Conservation (phyloP, 2,329 filamentous ascomycete species). For the Ploettnerulaceae sp. region DNA sequence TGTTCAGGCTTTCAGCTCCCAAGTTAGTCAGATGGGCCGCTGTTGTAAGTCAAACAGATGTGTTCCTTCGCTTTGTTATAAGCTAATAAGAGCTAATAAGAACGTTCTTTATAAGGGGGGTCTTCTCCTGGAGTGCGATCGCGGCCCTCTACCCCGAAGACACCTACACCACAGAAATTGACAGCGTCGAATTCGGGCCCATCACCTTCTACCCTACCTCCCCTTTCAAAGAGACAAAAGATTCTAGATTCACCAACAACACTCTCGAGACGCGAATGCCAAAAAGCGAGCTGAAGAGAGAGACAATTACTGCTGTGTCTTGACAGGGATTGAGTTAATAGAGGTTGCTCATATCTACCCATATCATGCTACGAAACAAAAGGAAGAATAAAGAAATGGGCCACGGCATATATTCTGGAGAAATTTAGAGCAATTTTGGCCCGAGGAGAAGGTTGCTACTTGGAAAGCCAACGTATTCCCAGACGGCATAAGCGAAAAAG, state of each 20-base stretch:
- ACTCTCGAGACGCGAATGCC: slow-evolving; percentile 6
- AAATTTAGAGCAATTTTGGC: slow-evolving; percentile 13
- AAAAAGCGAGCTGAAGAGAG: slow-evolving; percentile 14
- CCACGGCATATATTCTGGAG: slow-evolving; percentile 8
- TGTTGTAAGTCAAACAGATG: no score
- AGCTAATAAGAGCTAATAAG: no score
- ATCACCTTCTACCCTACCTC: no score
- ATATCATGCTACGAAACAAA: slow-evolving; percentile 8
- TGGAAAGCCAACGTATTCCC: slow-evolving; percentile 16
- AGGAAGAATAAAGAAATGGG: slow-evolving; percentile 4
- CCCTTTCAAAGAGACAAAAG: no score
- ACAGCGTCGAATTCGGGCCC: no score
- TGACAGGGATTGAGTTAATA: slow-evolving; percentile 8
- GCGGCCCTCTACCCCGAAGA: no score
- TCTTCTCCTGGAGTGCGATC: no score
- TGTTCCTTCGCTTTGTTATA: no score
- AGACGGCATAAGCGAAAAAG: slow-evolving; percentile 7
- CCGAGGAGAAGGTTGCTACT: slow-evolving; percentile 15
- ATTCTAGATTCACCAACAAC: slow-evolving; percentile 8
- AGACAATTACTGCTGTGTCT: slow-evolving; percentile 15
- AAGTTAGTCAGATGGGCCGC: no score
- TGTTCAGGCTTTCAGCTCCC: slow-evolving; percentile 3
- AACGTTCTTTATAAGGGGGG: no score
- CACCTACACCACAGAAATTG: no score
- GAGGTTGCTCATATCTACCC: slow-evolving; percentile 19